Base-by-base conservation (phyloP, 2,329 filamentous ascomycete species). In the Calonectria pseudoreteaudii region DNA sequence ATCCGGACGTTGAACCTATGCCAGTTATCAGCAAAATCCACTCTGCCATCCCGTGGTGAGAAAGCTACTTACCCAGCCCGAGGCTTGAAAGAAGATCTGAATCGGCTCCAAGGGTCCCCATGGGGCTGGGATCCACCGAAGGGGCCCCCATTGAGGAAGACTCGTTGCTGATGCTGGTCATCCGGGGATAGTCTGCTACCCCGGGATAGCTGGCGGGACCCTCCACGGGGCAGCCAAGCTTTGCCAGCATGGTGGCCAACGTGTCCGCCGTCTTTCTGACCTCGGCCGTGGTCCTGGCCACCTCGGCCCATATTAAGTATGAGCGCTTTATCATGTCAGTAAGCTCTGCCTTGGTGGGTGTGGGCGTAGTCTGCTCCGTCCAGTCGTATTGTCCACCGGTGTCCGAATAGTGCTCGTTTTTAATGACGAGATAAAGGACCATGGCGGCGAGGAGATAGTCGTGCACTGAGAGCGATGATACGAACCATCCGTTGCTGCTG, bases 401-500 rank as follows among this genome's bases (percentile, higher is more conserved):
- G 10, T 87, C 85, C 44, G 80, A 78, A 72, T 87, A 87, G 49
- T 80, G 81, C 26, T 86, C 83, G 78, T 86, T 87, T 75, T 87
- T 86, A 30, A 88, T 79, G 23, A 88, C 82, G 23, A 93, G 83
- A 74, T 90, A 92, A 4, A 93, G 78, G 18, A 93, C 87, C 87
- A 91, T 91, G 69, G 89, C 88, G 0, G 91, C 91, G 3, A 93
- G 86, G 66, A 93, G 83, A 66, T 91, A 93, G 79, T 93, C 91
- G 66, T 92, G 90, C 66, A 90, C 87, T 14, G 88, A 87, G 5
- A 93, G 82, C 0, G 89, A 89, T 4, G 88, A 89, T 26, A 92
- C 81, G 76, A 92, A 91, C 88, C 90, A 92, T 7, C 87, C 86
- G 47, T 89, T 86, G 36, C 86, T 84, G 74, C 86, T 84, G 18